phyloP scores from a whole-genome alignment of 345 rosid species.

The Bruguiera parviflora region DNA sequence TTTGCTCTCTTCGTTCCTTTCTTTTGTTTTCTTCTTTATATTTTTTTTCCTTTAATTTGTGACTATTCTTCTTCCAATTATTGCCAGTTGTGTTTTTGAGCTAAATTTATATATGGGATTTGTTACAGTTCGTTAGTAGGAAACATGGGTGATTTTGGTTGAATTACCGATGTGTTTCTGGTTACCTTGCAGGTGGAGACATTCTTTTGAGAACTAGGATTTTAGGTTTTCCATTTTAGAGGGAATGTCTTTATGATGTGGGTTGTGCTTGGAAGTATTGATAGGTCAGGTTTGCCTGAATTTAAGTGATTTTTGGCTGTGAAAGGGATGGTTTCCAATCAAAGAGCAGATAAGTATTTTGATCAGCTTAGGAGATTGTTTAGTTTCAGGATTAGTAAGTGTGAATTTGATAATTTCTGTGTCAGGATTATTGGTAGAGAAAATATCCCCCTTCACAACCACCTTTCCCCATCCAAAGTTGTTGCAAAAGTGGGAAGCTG shows the following conservation, averaged over 20 bases:
- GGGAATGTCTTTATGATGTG: constrained; percentile 15
- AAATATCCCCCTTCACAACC: constrained; percentile 68
- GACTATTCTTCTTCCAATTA: not conserved
- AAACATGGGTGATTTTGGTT: not conserved
- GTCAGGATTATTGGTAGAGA: constrained; percentile 58
- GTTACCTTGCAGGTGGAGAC: constrained; percentile 13
- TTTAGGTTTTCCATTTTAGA: constrained; percentile 22
- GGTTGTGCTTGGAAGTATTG: constrained; percentile 20
- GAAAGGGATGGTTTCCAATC: constrained; percentile 34
- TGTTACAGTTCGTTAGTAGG: not conserved
- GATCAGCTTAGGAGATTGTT: constrained; percentile 60
- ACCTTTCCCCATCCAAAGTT: constrained; percentile 42
- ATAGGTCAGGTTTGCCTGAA: not conserved
- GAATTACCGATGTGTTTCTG: not conserved
- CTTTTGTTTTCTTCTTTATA: not conserved
- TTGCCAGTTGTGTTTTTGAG: not conserved
- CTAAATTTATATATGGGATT: not conserved
- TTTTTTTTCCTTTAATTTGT: not conserved
- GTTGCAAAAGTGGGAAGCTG: constrained; percentile 30
- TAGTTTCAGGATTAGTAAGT: constrained; percentile 49
- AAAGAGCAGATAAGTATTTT: constrained; percentile 75
- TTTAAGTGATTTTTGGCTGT: not conserved
- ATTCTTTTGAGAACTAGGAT: constrained; percentile 22
- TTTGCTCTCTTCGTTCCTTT: not conserved
- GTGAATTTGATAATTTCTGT: constrained; percentile 64